Base-by-base conservation (phyloP, 306 rosid genomes). In the Echinosophora koreensis region DNA sequence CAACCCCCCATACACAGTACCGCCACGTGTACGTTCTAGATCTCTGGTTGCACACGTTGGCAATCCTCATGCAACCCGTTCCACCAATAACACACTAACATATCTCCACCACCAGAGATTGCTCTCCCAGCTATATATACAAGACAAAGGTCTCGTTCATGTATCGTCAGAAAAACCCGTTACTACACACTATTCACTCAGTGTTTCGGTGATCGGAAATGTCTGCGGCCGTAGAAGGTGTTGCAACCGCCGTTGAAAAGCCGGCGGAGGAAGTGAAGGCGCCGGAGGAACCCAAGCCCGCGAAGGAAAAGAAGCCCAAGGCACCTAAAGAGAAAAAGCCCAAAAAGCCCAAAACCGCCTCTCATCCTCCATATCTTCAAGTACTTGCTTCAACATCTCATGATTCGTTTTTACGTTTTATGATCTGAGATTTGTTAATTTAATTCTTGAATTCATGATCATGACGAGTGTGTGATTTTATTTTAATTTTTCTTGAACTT, bases 361-460 rank as follows among this genome's bases (percentile, higher is more conserved):
- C 94, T 0, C 98, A 91, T 75, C 98, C 97, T 57, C 97, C 98
- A 0, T 94, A 94, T 42, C 89, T 94, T 80, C 90, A 92, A 93
- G 98, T 94, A 75, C 14, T 35, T 57, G 2, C 0, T 41, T 28
- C 3, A 6, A 42, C 5, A 6, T 2, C 14, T 32, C 18, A 2
- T 16, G 2, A 8, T 8, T 9, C 3, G 0, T 8, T 49, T 13
- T 59, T 4, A 0, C 0, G 44, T 7, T 7, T 41, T 41, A 7
- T 6, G 34, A 42, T 14, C 22, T 18, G 12, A 18, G 0, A 17
- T 7, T 7, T 1, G 14, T 3, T 9, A 3, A 27, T 7, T 55
- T 32, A 3, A 16, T 38, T 37, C 0, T 5, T 9, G 0, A 49
- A 66, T 58, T 22, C 0, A n/a, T 3, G 14, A 34, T 22, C 0